Base-by-base conservation (phyloP, 305 asterid genomes). In the Plantago rigida region DNA sequence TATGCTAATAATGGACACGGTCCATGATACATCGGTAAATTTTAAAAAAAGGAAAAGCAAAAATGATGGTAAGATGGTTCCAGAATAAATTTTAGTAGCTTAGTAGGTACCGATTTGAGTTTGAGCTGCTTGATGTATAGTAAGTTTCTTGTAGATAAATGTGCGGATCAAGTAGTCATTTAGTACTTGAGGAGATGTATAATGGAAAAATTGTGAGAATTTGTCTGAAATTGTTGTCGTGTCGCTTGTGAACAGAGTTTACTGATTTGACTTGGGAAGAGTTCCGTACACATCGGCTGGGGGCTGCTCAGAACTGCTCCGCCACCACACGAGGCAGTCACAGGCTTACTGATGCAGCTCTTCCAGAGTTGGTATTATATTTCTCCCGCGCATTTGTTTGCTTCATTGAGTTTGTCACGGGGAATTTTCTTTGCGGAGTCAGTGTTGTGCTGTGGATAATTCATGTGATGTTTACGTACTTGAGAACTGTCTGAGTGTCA, bases 291-390 rank as follows among this genome's bases (percentile, higher is more conserved):
- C 82, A 87, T 47, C 78, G 59, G 59, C 62, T 92, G 71, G 99
- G 99, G 70, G 99, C 96, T 52, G 86, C 97, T 74, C 97, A 92
- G 69, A 86, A 92, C 79, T 92, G 99, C 75, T 92, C 97, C 45
- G 99, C 99, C 57, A 92, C 97, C 55, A 66, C 70, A 26, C 86
- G 62, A 69, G 94, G 97, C 65, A 92, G 73, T 69, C 95, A 86
- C 79, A 81, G 84, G 78, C 78, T 82, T 71, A 74, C 96, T 6
- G 70, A 70, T 62, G 80, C n/a, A 9, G 59, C 69, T 64, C 79
- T 85, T 51, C 97, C 99, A 0, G 84, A 71, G 53, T 75, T 63
- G 87, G 97, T 92, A 92, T 65, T 53, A 63, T 46, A 36, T 8
- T 36, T 36, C 44, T 36, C 10, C 47, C 48, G 36, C 47, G 0